Percentiles rank a stretch among this genome's conserved stretches.
Conservation (phyloP, 768 basidiomycete genomes). For the Serendipita sp. region DNA sequence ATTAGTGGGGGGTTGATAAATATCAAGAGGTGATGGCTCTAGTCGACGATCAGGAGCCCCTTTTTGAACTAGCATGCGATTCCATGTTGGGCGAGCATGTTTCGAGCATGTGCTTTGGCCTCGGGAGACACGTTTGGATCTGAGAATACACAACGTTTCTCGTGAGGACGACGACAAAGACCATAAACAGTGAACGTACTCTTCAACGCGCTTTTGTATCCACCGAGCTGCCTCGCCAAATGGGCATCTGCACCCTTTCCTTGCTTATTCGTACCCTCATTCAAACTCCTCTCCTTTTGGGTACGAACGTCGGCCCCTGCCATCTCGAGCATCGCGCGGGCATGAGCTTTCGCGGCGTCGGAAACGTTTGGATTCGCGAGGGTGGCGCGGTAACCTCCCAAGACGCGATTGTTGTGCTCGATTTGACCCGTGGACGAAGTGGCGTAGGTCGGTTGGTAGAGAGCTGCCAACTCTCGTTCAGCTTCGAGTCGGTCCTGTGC, state of each 20-base stretch:
- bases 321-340: conserved; percentile 35
- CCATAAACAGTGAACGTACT: conserved; percentile 11
- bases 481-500: neutral
- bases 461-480: neutral
- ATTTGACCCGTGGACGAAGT: neutral
- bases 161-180: neutral
- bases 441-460: neutral
- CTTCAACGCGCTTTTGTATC: conserved; percentile 34
- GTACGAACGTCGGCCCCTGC: conserved; percentile 21
- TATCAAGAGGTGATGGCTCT: too few relatives aligned
- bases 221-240: conserved; percentile 21
- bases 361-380: conserved; percentile 31
- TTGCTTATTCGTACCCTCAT: neutral
- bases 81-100: conserved; percentile 24
- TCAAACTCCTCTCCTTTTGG: neutral
- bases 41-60: too few relatives aligned
- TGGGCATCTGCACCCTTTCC: conserved; percentile 2
- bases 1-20: too few relatives aligned
- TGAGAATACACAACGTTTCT: neutral
- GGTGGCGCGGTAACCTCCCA: conserved; percentile 37
- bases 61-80: neutral
- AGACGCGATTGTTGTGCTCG: conserved; percentile 12
- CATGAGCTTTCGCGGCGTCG: conserved; percentile 35
- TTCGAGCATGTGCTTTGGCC: conserved; percentile 39
- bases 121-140: conserved; percentile 28